Evolutionary conservation across 768 basidiomycete species (phyloP).

Genomic region (Gymnopilus junonius): DNA sequence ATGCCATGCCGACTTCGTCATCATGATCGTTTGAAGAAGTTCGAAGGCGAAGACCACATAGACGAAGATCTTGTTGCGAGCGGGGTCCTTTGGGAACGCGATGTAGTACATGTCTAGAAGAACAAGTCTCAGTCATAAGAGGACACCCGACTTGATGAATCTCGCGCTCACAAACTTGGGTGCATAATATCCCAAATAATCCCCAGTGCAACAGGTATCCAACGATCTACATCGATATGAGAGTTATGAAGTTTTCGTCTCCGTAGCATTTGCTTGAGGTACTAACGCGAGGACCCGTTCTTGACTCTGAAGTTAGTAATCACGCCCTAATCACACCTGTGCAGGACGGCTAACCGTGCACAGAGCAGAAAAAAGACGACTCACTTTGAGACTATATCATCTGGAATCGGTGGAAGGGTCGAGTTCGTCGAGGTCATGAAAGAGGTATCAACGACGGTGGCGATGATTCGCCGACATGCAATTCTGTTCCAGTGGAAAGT

Average conservation of each 20-base stretch:
- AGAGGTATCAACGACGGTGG: background rate
- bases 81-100: conserved; percentile 12
- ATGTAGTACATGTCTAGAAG: conserved; percentile 14
- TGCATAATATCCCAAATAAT: conserved; percentile 12
- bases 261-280: background rate
- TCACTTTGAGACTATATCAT: conserved; percentile 1
- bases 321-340: background rate
- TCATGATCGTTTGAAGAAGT: conserved; percentile 8
- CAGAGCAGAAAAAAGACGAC: background rate
- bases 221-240: background rate
- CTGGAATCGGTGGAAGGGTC: background rate
- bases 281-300: conserved; percentile 5
- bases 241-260: background rate
- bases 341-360: background rate
- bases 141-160: background rate
- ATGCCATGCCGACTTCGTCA: conserved; percentile 1
- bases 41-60: conserved; percentile 16
- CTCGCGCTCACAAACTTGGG: conserved; percentile 15
- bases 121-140: background rate
- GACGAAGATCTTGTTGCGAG: conserved; percentile 7
- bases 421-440: conserved; percentile 1
- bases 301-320: background rate
- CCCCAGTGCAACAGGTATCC: conserved; percentile 7
- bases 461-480: background rate
- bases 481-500: background rate